Percentiles rank a stretch among this genome's conserved stretches.
Evolutionary conservation across 169 alveolate species (phyloP).

Genomic region (Theileria orientalis): DNA sequence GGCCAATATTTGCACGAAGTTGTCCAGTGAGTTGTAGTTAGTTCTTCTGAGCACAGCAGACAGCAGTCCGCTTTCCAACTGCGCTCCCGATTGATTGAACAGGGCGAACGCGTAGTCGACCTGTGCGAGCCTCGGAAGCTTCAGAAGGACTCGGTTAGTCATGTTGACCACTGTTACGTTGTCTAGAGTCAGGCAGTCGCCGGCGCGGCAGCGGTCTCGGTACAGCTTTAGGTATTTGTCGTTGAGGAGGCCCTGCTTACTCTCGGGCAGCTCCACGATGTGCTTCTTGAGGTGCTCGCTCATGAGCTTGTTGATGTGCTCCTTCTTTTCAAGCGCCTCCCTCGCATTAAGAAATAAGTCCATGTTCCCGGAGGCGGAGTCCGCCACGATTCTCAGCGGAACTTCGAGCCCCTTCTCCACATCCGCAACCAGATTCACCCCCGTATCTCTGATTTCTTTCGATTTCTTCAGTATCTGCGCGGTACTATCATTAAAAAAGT

Average conservation of each 20-base stretch:
- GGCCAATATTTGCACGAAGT: conserved; percentile 14
- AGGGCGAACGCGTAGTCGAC: conserved; percentile 32
- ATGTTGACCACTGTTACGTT: not conserved
- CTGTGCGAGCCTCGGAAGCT: conserved; percentile 52
- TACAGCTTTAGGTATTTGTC: not conserved
- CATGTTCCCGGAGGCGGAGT: not conserved
- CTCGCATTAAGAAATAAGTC: not conserved
- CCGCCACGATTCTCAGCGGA: not conserved
- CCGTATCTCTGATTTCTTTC: not conserved
- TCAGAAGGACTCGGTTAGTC: conserved; percentile 1
- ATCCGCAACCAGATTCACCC: not conserved
- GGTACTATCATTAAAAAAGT: not conserved
- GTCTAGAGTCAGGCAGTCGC: conserved; percentile 40
- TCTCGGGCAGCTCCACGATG: not conserved
- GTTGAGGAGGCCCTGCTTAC: not conserved
- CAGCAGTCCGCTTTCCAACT: not conserved
- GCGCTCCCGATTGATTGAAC: conserved; percentile 27
- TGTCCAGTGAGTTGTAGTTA: conserved; percentile 5
- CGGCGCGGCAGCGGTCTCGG: conserved; percentile 12
- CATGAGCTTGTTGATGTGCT: not conserved
- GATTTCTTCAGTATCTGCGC: not conserved
- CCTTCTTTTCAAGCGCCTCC: not conserved
- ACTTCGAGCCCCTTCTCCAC: not conserved
- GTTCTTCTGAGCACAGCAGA: conserved; percentile 17
- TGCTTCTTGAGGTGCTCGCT: not conserved